Percentiles rank a stretch among this genome's conserved stretches.
phyloP scores from a whole-genome alignment of 2,329 filamentous ascomycete genomes.

The Aspergillus jensenii region DNA sequence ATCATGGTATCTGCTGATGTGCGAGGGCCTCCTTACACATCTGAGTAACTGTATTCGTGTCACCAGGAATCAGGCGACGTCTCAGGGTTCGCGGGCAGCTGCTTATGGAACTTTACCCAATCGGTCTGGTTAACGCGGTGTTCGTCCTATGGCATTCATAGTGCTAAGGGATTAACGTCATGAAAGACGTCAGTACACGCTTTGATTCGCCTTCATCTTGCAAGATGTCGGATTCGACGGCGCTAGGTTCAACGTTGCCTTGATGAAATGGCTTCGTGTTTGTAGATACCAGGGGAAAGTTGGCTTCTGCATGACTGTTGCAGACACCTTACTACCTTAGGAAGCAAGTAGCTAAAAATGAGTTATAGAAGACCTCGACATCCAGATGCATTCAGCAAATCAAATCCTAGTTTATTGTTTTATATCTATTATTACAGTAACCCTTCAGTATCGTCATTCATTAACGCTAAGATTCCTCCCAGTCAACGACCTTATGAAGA shows the following conservation, averaged over 20 bases:
- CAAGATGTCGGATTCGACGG: background rate
- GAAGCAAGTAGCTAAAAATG: background rate
- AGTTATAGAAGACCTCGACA: background rate
- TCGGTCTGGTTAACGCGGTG: conserved; percentile 48
- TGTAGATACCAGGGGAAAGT: too few species aligned
- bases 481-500: background rate
- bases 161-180: background rate
- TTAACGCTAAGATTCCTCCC: conserved; percentile 1
- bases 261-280: too few species aligned
- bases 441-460: background rate
- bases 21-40: conserved; percentile 28
- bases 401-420: conserved; percentile 14
- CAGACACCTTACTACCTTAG: too few species aligned
- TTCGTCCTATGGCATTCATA: conserved; percentile 42
- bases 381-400: background rate
- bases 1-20: conserved; percentile 45
- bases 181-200: background rate
- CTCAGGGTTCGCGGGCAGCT: conserved; percentile 43
- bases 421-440: too few species aligned
- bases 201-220: background rate
- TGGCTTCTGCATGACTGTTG: too few species aligned
- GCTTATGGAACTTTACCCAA: conserved; percentile 45
- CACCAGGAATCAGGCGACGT: conserved; percentile 38
- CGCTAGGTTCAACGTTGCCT: too few species aligned
- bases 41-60: conserved; percentile 39